Base-by-base conservation (phyloP, 2,329 filamentous ascomycete species). In the Hymenoscyphus albidus region DNA sequence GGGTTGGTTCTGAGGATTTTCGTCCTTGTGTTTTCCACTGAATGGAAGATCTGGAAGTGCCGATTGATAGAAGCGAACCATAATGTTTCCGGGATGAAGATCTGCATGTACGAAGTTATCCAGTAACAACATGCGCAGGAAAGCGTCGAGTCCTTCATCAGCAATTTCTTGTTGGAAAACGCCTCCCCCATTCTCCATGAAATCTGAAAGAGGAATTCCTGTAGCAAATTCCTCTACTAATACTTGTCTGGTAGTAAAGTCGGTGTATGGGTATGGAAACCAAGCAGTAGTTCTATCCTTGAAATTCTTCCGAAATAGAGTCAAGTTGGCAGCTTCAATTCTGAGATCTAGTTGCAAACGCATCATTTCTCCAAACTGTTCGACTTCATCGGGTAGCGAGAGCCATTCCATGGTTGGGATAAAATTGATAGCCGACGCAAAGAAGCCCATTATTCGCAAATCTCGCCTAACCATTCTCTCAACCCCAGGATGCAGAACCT, bases 61-160 rank as follows among this genome's bases (percentile, higher is more conserved):
- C 0, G 93, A 88, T 73, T 94, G 88, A 78, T 98, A 97, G 80
- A 99, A 99, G 68, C 96, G 92, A 58, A 99, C 94, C 93, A 99
- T 98, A 78, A 99, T 98, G 76, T 99, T 99, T 32, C 95, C 95
- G 0, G 95, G 95, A 75, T 99, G 95, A 38, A 99, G 80, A 75
- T 99, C 95, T 5, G 95, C 94, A 74, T 99, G 95, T 32, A 97
- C 89, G 76, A 99, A 99, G 76, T 99, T 99, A 77, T 99, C 95
- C 48, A 99, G 89, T 13, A 99, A 83, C 16, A 99, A 81, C 95
- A 99, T 99, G 73, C 93, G 92, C 59, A 99, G 79, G 77, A 99
- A 99, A 2, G 94, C 93, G 75, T 99, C 93, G 0, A 99, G 85
- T 0, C 95, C 95, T 79, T 98, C 94, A 64, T 96, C 89, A 3